Percentiles rank a stretch among this genome's conserved stretches.
Evolutionary conservation across 305 asterid species (phyloP).

Genomic region (Euphrasia arctica): DNA sequence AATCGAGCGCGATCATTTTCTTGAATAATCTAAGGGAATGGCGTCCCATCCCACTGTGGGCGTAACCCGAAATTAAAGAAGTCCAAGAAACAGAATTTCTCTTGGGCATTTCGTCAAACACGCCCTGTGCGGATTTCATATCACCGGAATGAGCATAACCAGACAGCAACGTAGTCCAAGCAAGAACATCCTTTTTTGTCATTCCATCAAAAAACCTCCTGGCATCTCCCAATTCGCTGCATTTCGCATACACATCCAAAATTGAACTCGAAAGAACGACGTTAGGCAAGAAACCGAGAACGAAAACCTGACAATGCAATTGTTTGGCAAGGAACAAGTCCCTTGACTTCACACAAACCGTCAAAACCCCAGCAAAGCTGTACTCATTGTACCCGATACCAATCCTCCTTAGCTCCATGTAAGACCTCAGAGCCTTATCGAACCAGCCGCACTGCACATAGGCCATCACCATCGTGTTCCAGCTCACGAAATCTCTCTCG

Average conservation of each 20-base stretch:
- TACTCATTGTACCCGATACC: constrained; percentile 53
- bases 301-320: constrained; percentile 64
- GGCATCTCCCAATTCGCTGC: constrained; percentile 60
- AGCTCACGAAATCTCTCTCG: constrained; percentile 59
- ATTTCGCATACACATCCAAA: constrained; percentile 65
- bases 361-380: constrained; percentile 66
- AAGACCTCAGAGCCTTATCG: constrained; percentile 51
- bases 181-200: constrained; percentile 51
- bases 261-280: constrained; percentile 60
- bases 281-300: constrained; percentile 60
- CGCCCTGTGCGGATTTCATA: constrained; percentile 52
- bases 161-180: constrained; percentile 82
- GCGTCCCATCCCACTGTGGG: constrained; percentile 44
- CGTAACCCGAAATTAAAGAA: constrained; percentile 65
- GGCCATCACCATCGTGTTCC: constrained; percentile 81
- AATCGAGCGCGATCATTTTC: constrained; percentile 40
- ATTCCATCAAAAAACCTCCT: constrained; percentile 65
- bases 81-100: constrained; percentile 69
- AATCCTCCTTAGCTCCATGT: constrained; percentile 52
- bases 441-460: constrained; percentile 49
- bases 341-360: constrained; percentile 57
- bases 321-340: constrained; percentile 54
- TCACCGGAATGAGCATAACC: constrained; percentile 62
- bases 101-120: constrained; percentile 57
- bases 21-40: constrained; percentile 47